Percentiles rank a stretch among this genome's conserved stretches.
Evolutionary conservation across 2,329 filamentous ascomycete genomes (phyloP).

Genomic region (Pseudogymnoascus sp.): DNA sequence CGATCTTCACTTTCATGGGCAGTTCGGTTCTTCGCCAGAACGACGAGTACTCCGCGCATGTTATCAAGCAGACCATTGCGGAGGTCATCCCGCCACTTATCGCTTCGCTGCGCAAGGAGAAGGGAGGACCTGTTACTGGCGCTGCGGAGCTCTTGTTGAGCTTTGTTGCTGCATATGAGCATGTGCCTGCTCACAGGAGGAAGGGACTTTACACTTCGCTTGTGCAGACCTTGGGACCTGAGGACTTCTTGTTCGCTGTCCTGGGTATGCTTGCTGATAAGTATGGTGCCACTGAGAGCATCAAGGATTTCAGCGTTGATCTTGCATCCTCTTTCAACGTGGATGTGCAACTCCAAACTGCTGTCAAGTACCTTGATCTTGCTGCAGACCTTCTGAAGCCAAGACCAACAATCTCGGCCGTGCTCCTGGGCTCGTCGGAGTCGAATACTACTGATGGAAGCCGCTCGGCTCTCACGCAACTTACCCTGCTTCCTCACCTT

Average conservation of each 20-base stretch:
- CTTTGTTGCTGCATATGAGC: constrained; percentile 93
- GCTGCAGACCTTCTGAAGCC: constrained; percentile 66
- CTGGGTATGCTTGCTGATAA: constrained; percentile 85
- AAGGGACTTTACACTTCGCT: constrained; percentile 77
- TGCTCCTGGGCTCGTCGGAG: constrained; percentile 57
- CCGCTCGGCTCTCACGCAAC: constrained; percentile 44
- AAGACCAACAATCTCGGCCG: constrained; percentile 64
- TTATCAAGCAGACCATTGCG: constrained; percentile 90
- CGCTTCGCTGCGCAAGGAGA: constrained; percentile 71
- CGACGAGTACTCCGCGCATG: constrained; percentile 93
- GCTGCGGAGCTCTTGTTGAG: constrained; percentile 87
- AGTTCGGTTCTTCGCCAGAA: constrained; percentile 83
- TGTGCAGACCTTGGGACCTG: constrained; percentile 72
- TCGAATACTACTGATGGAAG: constrained; percentile 36
- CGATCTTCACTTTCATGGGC: constrained; percentile 97
- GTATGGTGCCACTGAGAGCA: constrained; percentile 67
- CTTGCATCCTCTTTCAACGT: constrained; percentile 66
- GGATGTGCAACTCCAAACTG: constrained; percentile 66
- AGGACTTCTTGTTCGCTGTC: constrained; percentile 82
- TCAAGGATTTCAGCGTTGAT: constrained; percentile 66
- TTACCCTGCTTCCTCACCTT: constrained; percentile 49
- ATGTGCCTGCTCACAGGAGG: constrained; percentile 81
- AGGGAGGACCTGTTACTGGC: constrained; percentile 68
- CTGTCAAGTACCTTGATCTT: constrained; percentile 68
- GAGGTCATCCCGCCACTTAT: constrained; percentile 90